phyloP scores from a whole-genome alignment of 768 basidiomycete genomes.

The Leucocoprinus leucothites region DNA sequence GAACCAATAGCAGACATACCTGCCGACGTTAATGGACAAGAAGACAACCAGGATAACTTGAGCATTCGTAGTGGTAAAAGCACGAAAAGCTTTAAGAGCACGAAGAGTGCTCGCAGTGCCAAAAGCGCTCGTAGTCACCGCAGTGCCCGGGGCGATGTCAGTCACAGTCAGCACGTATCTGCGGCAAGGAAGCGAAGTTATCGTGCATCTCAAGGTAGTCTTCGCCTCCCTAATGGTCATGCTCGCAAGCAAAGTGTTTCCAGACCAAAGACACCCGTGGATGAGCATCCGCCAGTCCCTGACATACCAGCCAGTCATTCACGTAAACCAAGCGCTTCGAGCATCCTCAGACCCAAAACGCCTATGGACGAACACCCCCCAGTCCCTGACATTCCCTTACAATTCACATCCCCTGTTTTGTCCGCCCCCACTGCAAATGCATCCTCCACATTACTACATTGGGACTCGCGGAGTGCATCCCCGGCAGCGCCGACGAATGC shows the following conservation, averaged over 20 bases:
- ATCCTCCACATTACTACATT: slow-evolving; percentile 19
- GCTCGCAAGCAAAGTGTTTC: slow-evolving; percentile 19
- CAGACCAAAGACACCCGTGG: slow-evolving; percentile 20
- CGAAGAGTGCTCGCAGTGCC: slow-evolving; percentile 25
- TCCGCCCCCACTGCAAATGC: slow-evolving; percentile 19
- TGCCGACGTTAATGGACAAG: slow-evolving; percentile 11
- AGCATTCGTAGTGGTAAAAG: slow-evolving; percentile 20
- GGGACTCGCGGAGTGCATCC: slow-evolving; percentile 12
- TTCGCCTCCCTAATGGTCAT: slow-evolving; percentile 50
- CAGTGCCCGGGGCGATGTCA: slow-evolving; percentile 21
- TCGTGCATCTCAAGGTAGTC: slow-evolving; percentile 61
- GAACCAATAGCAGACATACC: slow-evolving; percentile 12
- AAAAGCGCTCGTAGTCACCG: slow-evolving; percentile 34
- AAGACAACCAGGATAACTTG: slow-evolving; percentile 5
- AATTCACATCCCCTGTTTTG: slow-evolving; percentile 21
- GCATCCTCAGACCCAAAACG: slow-evolving; percentile 14
- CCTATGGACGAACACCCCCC: slow-evolving; percentile 28
- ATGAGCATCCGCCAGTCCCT: slow-evolving; percentile 29
- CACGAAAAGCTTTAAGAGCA: slow-evolving; percentile 29
- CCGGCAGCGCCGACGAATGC: background rate
- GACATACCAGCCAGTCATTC: slow-evolving; percentile 28
- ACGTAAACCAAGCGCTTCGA: slow-evolving; percentile 19
- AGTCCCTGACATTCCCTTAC: slow-evolving; percentile 29
- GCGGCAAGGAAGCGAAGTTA: slow-evolving; percentile 66
- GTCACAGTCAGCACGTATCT: slow-evolving; percentile 43